Base-by-base conservation (phyloP, 1,139 yeast genomes). In the Yamadazyma oceani region DNA sequence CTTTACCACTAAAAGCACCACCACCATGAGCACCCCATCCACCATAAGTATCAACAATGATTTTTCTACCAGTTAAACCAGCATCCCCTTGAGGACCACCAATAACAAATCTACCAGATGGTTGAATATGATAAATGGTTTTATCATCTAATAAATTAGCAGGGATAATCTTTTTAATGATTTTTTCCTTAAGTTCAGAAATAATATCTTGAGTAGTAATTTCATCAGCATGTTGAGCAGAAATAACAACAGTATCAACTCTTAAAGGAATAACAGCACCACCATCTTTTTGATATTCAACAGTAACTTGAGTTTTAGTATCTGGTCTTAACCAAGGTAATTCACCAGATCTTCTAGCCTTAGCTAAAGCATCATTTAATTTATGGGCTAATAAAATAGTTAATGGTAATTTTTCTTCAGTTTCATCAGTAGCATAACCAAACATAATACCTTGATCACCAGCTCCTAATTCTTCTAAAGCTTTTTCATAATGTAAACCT, bases 21-120 rank as follows among this genome's bases (percentile, higher is more conserved):
- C 99, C 99, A 75, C 99, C 99, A 79, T 92, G 98, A 60, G 98
- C 97, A 73, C 98, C 97, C 94, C 98, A 94, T 60, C 99, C 98
- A 78, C 99, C 99, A 75, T 92, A 92, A 50, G 98, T 95, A 73
- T 92, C 99, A 64, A 92, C 99, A 63, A 92, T 92, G 69, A 92
- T 92, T 80, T 92, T 92, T 78, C 99, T 89, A 70, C 99, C 99
- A 55, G 99, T 92, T 62, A 92, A 78, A 78, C 99, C 99, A 53
- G 99, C 98, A 66, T 92, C 99, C 80, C 99, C 99, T 75, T 92
- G 98, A 55, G 98, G 98, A 69, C 99, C 99, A 75, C 99, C 99
- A 66, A 92, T 92, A 60, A 94, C 97, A 81, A 92, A 92, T 73
- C 97, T 85, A 58, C 99, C 99, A 50, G 97, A 90, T 57, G 99